Percentiles rank a stretch among this genome's conserved stretches.
Conservation (phyloP, 345 rosid genomes). For the Ricinus communis region DNA sequence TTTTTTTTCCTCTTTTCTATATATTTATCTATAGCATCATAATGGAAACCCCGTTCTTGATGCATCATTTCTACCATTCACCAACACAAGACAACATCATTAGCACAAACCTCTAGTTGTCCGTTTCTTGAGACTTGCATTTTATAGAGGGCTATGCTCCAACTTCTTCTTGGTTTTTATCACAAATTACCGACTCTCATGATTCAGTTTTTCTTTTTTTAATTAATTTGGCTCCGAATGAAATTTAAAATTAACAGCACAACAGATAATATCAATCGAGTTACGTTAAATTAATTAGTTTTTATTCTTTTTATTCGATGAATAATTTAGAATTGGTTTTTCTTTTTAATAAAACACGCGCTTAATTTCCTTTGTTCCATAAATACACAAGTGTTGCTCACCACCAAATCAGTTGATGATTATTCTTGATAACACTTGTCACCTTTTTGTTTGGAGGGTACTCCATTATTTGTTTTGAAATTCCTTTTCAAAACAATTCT, state of each 20-base stretch:
- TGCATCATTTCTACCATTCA: constrained; percentile 86
- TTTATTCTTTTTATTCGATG: background rate
- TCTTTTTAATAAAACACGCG: constrained; percentile 28
- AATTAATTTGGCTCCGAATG: too few relatives aligned
- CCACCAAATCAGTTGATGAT: constrained; percentile 54
- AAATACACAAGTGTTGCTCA: constrained; percentile 34
- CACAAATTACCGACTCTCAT: constrained; percentile 17
- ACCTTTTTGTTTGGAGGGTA: constrained; percentile 29
- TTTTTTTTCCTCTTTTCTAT: background rate
- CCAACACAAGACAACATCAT: constrained; percentile 89
- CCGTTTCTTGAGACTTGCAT: constrained; percentile 44
- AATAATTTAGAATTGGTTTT: constrained; percentile 2
- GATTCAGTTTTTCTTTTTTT: constrained; percentile 30
- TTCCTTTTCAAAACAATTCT: background rate
- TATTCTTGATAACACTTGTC: constrained; percentile 44
- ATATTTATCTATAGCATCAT: constrained; percentile 14
- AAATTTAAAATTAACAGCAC: too few relatives aligned
- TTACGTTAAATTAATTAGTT: too few relatives aligned
- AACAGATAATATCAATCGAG: too few relatives aligned
- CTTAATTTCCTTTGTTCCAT: constrained; percentile 15
- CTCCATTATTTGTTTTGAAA: constrained; percentile 1
- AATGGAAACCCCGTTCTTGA: constrained; percentile 52
- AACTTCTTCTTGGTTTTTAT: constrained; percentile 28
- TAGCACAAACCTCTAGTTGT: constrained; percentile 59
- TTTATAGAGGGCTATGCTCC: constrained; percentile 18